Base-by-base conservation (phyloP, 768 basidiomycete species). In the Pisolithus tinctorius region DNA sequence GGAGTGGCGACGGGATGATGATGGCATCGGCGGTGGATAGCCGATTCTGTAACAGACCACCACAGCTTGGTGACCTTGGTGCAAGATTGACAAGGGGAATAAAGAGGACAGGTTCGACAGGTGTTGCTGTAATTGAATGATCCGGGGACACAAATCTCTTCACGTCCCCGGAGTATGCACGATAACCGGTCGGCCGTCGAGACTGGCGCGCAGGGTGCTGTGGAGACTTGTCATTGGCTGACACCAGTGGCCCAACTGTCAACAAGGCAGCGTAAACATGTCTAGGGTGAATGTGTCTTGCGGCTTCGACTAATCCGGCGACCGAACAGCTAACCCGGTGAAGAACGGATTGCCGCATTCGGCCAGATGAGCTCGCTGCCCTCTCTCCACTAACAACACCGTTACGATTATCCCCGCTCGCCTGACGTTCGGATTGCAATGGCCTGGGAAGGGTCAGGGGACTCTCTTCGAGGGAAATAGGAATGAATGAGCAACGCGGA, bases 201-300 rank as follows among this genome's bases (percentile, higher is more conserved):
- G 48, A 59, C 13, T 45, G 57, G 41, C 36, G 27, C 31, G 51
- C 10, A 10, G 25, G 31, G 47, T 7, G 52, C 46, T 55, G 67
- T 62, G 55, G 42, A 26, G 49, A 52, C 51, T 50, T 34, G 48
- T 26, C 61, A 50, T 47, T 20, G 47, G 45, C 51, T 48, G 52
- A 30, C 57, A 58, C 55, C 59, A 69, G 52, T 43, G 64, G 49
- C 41, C 61, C 69, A 49, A 74, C 71, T 27, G 74, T 63, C 62
- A 78, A 79, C 61, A 78, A 65, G 5, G 81, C 74, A 30, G 79
- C 77, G 42, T 70, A 66, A 53, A 83, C 74, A 56, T 83, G 84
- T 34, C n/a, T n/a, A n/a, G n/a, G n/a, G n/a, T n/a, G n/a, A n/a
- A n/a, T n/a, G n/a, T n/a, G n/a, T n/a, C n/a, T n/a, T n/a, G n/a